A percentile compares a stretch with the other conserved stretches of the same genome.
These are phyloP conservation scores for Metschnikowia noctiluminum DNA, from an alignment of 805 yeast species.

Conservation along the genomic window DNA sequence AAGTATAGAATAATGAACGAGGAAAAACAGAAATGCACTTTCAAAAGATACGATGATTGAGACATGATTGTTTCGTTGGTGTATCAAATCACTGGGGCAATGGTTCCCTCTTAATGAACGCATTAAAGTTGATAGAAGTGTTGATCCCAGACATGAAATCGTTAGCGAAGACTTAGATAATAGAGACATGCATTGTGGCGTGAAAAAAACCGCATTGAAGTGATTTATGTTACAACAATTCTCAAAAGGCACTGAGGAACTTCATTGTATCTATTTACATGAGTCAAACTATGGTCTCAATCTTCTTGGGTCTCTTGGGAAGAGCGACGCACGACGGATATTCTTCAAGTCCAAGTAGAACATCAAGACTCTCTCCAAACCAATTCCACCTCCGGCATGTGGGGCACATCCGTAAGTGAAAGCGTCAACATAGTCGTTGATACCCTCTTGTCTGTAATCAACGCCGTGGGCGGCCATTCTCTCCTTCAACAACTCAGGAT, in stretches of 20 bases:
- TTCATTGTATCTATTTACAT: background rate
- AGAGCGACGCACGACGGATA: slow-evolving; percentile 95
- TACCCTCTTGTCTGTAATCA: slow-evolving; percentile 76
- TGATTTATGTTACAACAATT: too few relatives aligned
- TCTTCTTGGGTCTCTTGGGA: slow-evolving; percentile 98
- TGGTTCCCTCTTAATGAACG: too few relatives aligned
- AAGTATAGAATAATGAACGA: slow-evolving; percentile 5
- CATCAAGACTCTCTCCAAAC: slow-evolving; percentile 98
- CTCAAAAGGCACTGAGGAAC: background rate
- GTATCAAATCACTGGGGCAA: too few relatives aligned
- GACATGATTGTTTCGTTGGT: too few relatives aligned
- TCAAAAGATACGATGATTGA: too few relatives aligned
- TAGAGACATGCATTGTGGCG: too few relatives aligned
- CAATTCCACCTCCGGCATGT: slow-evolving; percentile 99
- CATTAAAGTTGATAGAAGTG: too few relatives aligned
- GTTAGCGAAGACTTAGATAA: too few relatives aligned
- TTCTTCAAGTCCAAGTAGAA: slow-evolving; percentile 95
- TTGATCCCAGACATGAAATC: too few relatives aligned
- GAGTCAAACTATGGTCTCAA: slow-evolving; percentile 61
- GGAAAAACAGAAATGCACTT: background rate
- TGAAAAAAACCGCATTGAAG: too few relatives aligned
- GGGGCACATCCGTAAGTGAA: slow-evolving; percentile 96
- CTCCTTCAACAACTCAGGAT: slow-evolving; percentile 73
- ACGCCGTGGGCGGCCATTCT: slow-evolving; percentile 83
- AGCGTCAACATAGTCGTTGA: slow-evolving; percentile 88